These are phyloP conservation scores for Quercus dentata DNA, from an alignment of 306 rosid genomes.

Conservation along the genomic window DNA sequence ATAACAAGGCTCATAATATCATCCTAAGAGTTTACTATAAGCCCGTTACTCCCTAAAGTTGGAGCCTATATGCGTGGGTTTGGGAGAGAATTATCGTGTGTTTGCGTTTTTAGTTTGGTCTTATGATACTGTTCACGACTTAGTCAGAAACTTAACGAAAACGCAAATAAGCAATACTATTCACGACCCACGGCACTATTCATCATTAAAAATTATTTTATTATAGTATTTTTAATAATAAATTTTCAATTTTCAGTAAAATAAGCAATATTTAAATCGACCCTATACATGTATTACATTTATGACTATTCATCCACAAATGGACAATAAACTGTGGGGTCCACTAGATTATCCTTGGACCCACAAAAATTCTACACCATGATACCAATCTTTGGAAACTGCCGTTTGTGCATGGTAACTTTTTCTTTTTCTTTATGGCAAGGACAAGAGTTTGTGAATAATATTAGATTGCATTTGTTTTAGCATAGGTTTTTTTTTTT, in stretches of 20 bases:
- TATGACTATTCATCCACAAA: background rate
- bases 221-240: fast-evolving
- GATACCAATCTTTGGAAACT: too few relatives aligned
- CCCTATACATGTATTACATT: too few relatives aligned
- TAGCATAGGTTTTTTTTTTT: too few relatives aligned
- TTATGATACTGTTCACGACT: fast-evolving
- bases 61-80: too few relatives aligned
- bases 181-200: fast-evolving
- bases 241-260: fast-evolving
- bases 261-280: fast-evolving
- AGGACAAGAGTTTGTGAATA: too few relatives aligned
- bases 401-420: too few relatives aligned
- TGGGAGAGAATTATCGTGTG: too few relatives aligned
- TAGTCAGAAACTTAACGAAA: fast-evolving
- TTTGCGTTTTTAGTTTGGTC: too few relatives aligned
- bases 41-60: background rate
- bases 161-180: fast-evolving
- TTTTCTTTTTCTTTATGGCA: too few relatives aligned
- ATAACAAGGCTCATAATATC: background rate
- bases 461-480: too few relatives aligned
- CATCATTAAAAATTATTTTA: too few relatives aligned
- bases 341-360: background rate
- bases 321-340: background rate
- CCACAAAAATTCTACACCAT: too few relatives aligned
- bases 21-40: background rate